Percentiles rank a stretch among this genome's conserved stretches.
Evolutionary conservation across 192 early-diverging fungal genomes (phyloP).

Genomic region (Dissophora ornata): DNA sequence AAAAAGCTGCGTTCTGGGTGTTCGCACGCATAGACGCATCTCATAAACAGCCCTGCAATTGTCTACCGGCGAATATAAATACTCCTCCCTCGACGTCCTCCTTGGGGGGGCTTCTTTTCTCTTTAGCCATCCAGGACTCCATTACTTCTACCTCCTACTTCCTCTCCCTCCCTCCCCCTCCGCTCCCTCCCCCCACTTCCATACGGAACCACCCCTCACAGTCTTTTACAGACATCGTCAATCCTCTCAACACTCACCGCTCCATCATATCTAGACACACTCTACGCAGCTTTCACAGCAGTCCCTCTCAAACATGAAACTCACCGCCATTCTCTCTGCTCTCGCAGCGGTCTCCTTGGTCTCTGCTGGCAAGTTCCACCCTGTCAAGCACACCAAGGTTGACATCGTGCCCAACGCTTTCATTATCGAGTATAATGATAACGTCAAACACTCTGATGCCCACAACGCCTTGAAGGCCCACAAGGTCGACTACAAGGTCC

Average conservation of each 20-base stretch:
- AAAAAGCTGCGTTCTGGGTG: too few species aligned
- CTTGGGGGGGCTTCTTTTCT: neutral
- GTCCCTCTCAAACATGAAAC: slow-evolving; percentile 14
- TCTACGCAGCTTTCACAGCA: too few species aligned
- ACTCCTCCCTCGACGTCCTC: too few species aligned
- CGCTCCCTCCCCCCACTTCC: neutral
- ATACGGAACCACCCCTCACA: neutral
- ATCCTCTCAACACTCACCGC: neutral
- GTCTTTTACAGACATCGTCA: slow-evolving; percentile 3
- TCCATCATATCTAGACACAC: neutral
- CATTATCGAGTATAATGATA: slow-evolving; percentile 37
- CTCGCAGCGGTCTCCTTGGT: slow-evolving; percentile 38
- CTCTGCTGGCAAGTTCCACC: slow-evolving; percentile 35
- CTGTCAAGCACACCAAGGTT: slow-evolving; percentile 1
- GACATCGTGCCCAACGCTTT: slow-evolving; percentile 16
- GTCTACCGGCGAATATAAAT: too few species aligned
- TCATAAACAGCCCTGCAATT: too few species aligned
- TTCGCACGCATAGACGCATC: too few species aligned
- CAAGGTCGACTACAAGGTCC: slow-evolving; percentile 38
- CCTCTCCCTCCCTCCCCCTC: neutral
- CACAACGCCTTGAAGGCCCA: slow-evolving; percentile 21
- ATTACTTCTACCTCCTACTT: neutral
- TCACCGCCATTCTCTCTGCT: slow-evolving; percentile 34
- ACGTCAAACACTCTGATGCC: slow-evolving; percentile 10
- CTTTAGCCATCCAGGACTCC: slow-evolving; percentile 22